Evolutionary conservation across 2,329 filamentous ascomycete genomes (phyloP), one percentile per base, ranked within the genome.

Genomic region (Trichocomaceae sp.): DNA sequence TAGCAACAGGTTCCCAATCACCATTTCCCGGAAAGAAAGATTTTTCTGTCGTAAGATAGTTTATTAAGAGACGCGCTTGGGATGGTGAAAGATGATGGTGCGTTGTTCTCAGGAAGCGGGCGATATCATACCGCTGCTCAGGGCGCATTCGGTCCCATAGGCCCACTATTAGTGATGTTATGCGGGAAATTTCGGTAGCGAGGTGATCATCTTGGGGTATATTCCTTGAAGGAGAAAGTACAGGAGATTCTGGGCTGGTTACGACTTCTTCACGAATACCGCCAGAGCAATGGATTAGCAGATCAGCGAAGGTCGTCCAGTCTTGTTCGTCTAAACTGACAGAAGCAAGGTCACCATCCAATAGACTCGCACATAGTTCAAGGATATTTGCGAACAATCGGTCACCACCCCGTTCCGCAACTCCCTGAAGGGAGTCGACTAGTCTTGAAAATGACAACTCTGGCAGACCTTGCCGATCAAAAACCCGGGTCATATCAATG

Each of bases 361-460:
- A 53, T 39, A 69, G 64, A 55, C 67, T 72, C 26, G 72, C 55
- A 59, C 70, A 73, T 49, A 75, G 58, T 53, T 75, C 70, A 53
- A 74, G 55, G 26, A 73, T 65, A 56, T 73, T 72, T 1, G 70
- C 66, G 49, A 74, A 67, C 22, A 74, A 62, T 15, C 69, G 66
- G 20, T 66, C 65, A 52, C 73, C 71, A 26, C 73, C 66, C 45
- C 66, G 72, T 49, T 64, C 61, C 1, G 67, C 58, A 39, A 71
- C 68, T 35, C 63, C 57, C 20, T 62, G 56, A 22, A 74, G 67
- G 23, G 68, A 70, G 39, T 68, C 64, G 46, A 74, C 61, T 35
- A 75, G 58, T 41, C 60, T 61, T 12, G 68, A 64, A 50, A 74
- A 75, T 5, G 66, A 62, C 52, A 75, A 58, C 46, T 63, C 60